Evolutionary conservation across 306 rosid species (phyloP).

Genomic region (Cucurbita moschata): DNA sequence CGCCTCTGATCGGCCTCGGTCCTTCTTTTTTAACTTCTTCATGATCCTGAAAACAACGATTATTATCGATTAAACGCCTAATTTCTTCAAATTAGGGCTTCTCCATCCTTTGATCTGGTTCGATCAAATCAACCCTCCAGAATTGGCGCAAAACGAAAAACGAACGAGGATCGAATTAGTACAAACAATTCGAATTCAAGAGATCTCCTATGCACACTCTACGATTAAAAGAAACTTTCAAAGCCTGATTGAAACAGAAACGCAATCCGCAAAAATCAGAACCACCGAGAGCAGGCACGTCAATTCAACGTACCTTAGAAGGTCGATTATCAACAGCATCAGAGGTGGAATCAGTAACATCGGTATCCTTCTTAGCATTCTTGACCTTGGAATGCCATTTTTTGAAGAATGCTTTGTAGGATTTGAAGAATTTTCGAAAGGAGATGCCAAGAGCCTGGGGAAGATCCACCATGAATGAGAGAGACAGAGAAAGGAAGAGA

Average conservation of each 20-base stretch:
- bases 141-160: neutral
- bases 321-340: neutral
- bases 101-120: neutral
- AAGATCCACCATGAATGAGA: constrained; percentile 31
- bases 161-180: neutral
- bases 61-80: neutral
- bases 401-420: constrained; percentile 29
- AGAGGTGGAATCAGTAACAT: neutral
- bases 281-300: too few species aligned
- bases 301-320: neutral
- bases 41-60: neutral
- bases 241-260: too few species aligned
- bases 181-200: too few species aligned
- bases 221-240: too few species aligned
- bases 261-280: too few species aligned
- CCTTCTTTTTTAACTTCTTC: neutral
- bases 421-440: constrained; percentile 16
- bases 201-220: too few species aligned
- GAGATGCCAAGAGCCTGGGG: constrained; percentile 13
- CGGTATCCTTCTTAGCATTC: neutral
- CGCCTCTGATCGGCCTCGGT: constrained; percentile 11
- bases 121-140: neutral
- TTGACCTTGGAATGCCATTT: constrained; percentile 25
- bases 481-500: neutral
- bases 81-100: neutral